phyloP scores from a whole-genome alignment of 768 basidiomycete genomes.

The Megacollybia marginata region DNA sequence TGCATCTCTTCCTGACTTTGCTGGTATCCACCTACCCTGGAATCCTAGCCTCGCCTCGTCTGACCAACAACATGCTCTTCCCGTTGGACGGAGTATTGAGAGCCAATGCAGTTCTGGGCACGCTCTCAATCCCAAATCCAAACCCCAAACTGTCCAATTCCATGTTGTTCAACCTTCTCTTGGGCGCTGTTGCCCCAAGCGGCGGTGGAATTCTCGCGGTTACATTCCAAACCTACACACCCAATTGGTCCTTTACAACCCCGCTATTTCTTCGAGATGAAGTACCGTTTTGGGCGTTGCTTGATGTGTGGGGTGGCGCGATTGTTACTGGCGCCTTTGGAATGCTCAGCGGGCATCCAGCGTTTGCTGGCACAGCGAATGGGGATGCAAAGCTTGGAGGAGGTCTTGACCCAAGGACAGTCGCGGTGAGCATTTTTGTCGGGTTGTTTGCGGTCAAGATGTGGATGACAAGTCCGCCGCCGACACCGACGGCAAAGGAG shows the following conservation, averaged over 20 bases:
- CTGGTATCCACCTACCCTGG: conserved; percentile 12
- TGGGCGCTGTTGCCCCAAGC: conserved; percentile 39
- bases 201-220: conserved; percentile 39
- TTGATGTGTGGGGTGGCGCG: conserved; percentile 48
- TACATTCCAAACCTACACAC: conserved; percentile 35
- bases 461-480: too few species aligned
- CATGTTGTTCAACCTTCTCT: conserved; percentile 36
- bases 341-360: conserved; percentile 1
- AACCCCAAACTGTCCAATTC: conserved; percentile 30
- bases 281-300: conserved; percentile 29
- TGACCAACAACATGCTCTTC: conserved; percentile 36
- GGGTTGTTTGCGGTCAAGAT: too few species aligned
- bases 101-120: conserved; percentile 29
- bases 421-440: too few species aligned
- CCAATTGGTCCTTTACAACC: conserved; percentile 37
- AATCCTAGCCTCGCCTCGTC: conserved; percentile 23
- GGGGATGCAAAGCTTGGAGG: too few species aligned
- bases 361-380: too few species aligned
- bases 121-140: conserved; percentile 21
- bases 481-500: too few species aligned
- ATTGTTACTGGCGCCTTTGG: conserved; percentile 24
- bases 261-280: conserved; percentile 37
- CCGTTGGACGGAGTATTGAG: conserved; percentile 44
- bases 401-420: too few species aligned
- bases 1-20: conserved; percentile 36